Conservation (phyloP, 148 eudicot species). For the Amaranthus hypochondriacus region DNA sequence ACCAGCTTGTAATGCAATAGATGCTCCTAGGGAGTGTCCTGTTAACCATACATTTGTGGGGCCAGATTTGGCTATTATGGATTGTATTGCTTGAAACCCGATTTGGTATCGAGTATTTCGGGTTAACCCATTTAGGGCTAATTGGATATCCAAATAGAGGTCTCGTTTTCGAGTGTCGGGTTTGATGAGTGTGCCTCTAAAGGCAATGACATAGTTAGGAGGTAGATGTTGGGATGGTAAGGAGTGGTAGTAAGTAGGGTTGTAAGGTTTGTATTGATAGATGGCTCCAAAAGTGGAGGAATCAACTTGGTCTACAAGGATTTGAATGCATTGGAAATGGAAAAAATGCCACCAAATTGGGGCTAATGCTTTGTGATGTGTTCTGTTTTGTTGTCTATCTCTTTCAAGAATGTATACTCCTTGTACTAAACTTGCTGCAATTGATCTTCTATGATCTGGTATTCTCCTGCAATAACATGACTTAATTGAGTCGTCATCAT, state of each 20-base stretch:
- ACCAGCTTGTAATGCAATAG: constrained; percentile 65
- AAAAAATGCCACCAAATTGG: constrained; percentile 75
- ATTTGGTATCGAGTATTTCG: constrained; percentile 38
- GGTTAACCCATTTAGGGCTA: constrained; percentile 36
- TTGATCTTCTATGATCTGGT: constrained; percentile 40
- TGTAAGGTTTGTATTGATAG: constrained; percentile 38
- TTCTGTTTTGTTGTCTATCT: constrained; percentile 53
- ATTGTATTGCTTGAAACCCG: constrained; percentile 29
- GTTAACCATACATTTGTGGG: constrained; percentile 49
- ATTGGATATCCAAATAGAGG: constrained; percentile 41
- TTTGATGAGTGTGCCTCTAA: constrained; percentile 60
- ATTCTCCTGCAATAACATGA: constrained; percentile 32
- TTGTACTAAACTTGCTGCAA: constrained; percentile 77
- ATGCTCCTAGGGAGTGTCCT: constrained; percentile 79
- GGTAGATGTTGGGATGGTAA: constrained; percentile 27
- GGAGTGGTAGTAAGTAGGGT: constrained; percentile 4
- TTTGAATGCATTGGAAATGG: constrained; percentile 39
- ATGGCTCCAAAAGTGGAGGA: constrained; percentile 61
- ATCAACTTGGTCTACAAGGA: constrained; percentile 46
- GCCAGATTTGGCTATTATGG: constrained; percentile 12
- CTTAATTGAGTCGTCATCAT: too few species aligned
- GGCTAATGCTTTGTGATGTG: constrained; percentile 51
- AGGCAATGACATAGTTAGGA: constrained; percentile 64
- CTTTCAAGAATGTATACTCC: constrained; percentile 69
- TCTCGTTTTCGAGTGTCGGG: constrained; percentile 44